Conservation (phyloP, 768 basidiomycete species). For the Trichaptum fuscoviolaceum region DNA sequence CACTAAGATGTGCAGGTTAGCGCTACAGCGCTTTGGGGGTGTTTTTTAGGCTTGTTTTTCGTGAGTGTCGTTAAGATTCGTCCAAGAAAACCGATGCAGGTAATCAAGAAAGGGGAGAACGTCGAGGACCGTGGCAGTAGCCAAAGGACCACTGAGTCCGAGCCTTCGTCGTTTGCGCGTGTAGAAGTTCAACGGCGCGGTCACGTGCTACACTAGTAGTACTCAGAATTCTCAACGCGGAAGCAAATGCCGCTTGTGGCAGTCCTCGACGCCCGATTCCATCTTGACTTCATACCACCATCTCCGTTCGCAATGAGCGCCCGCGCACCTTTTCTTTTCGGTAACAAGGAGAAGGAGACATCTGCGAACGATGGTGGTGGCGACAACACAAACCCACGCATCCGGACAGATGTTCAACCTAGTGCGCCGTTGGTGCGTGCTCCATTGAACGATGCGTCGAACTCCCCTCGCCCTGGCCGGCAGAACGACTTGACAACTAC, state of each 20-base stretch:
- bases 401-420: not conserved
- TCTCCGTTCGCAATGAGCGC: not conserved
- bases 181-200: not conserved
- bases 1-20: not conserved
- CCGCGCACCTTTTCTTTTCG: not conserved
- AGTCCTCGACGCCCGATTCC: not conserved
- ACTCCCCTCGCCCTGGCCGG: not conserved
- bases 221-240: not conserved
- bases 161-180: not conserved
- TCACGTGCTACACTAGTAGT: not conserved
- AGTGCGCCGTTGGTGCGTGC: not conserved
- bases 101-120: not conserved
- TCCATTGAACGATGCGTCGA: not conserved
- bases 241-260: not conserved
- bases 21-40: not conserved
- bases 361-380: not conserved
- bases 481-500: not conserved
- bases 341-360: not conserved
- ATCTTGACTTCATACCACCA: not conserved
- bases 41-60: not conserved
- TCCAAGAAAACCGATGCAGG: not conserved
- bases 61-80: not conserved
- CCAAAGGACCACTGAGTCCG: not conserved
- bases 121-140: constrained; percentile 1
- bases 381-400: not conserved